Conservation (phyloP, 352 stramenopile species). For the Phytophthora chlamydospora region DNA sequence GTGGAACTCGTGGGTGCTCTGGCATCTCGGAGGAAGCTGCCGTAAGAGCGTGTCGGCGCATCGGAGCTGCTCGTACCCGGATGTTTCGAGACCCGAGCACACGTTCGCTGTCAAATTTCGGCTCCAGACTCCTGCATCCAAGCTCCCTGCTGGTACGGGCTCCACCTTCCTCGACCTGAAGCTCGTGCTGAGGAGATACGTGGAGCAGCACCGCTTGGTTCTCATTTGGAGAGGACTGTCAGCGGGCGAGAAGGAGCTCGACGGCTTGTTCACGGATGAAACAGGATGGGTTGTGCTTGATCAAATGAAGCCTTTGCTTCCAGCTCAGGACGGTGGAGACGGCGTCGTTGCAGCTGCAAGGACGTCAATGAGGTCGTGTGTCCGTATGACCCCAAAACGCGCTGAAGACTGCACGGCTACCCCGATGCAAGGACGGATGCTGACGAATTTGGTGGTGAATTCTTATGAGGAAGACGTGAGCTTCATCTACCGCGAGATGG, state of each 20-base stretch:
- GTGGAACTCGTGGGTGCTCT: conserved; percentile 46
- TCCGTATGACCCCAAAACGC: conserved; percentile 30
- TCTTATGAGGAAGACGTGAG: conserved; percentile 46
- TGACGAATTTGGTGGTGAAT: conserved; percentile 38
- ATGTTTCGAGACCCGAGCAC: conserved; percentile 36
- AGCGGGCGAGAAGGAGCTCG: conserved; percentile 39
- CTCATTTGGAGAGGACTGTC: conserved; percentile 41
- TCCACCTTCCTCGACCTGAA: conserved; percentile 37
- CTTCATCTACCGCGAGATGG: conserved; percentile 47
- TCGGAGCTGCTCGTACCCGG: conserved; percentile 37
- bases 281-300: conserved; percentile 42
- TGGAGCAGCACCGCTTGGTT: conserved; percentile 36
- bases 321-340: not conserved
- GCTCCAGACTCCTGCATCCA: conserved; percentile 21
- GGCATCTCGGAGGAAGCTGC: conserved; percentile 37
- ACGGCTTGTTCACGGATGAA: conserved; percentile 34
- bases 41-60: conserved; percentile 38
- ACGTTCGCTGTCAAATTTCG: conserved; percentile 46
- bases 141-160: not conserved
- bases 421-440: conserved; percentile 4
- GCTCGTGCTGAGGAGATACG: conserved; percentile 44
- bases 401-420: conserved; percentile 10
- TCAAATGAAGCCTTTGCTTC: conserved; percentile 17
- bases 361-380: conserved; percentile 37
- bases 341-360: conserved; percentile 9